A percentile compares a stretch with the other conserved stretches of the same genome.
phyloP scores from a whole-genome alignment of 2,329 filamentous ascomycete species.

The Nothophaeocryptopus gaeumannii region DNA sequence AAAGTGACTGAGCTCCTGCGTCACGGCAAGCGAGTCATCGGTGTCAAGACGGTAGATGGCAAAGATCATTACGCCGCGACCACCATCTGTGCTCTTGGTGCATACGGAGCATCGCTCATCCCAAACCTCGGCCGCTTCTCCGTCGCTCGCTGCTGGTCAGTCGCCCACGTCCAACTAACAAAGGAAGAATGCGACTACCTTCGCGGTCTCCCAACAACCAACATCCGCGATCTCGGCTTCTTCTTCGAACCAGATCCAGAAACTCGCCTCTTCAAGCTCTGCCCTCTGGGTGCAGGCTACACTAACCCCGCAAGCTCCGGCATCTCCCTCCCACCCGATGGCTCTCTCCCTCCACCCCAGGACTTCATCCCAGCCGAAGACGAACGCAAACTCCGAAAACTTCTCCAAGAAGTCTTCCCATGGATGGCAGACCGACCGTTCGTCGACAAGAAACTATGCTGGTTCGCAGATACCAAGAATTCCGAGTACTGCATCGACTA shows the following conservation, averaged over 20 bases:
- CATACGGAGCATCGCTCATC: constrained; percentile 47
- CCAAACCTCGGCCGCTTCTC: constrained; percentile 52
- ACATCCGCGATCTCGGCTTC: constrained; percentile 61
- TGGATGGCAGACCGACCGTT: constrained; percentile 54
- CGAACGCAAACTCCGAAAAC: constrained; percentile 50
- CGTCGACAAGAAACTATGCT: constrained; percentile 59
- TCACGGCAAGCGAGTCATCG: constrained; percentile 33
- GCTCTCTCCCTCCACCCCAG: constrained; percentile 41
- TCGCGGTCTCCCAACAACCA: constrained; percentile 59
- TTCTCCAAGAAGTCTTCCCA: constrained; percentile 54
- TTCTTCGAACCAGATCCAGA: constrained; percentile 63
- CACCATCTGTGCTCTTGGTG: constrained; percentile 54
- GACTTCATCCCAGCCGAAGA: constrained; percentile 55
- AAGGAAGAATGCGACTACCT: constrained; percentile 54
- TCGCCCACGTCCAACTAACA: constrained; percentile 59
- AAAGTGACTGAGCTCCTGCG: constrained; percentile 44
- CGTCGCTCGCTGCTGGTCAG: constrained; percentile 57
- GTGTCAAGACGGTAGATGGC: constrained; percentile 41
- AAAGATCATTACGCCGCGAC: constrained; percentile 39
- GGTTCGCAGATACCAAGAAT: constrained; percentile 61
- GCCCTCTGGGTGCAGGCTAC: constrained; percentile 57
- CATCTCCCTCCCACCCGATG: constrained; percentile 44
- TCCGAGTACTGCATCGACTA: constrained; percentile 61
- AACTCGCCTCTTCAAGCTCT: constrained; percentile 59
- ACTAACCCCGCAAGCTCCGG: constrained; percentile 46